Evolutionary conservation across 2,329 filamentous ascomycete genomes (phyloP).

Genomic region (Colletotrichum sp.): DNA sequence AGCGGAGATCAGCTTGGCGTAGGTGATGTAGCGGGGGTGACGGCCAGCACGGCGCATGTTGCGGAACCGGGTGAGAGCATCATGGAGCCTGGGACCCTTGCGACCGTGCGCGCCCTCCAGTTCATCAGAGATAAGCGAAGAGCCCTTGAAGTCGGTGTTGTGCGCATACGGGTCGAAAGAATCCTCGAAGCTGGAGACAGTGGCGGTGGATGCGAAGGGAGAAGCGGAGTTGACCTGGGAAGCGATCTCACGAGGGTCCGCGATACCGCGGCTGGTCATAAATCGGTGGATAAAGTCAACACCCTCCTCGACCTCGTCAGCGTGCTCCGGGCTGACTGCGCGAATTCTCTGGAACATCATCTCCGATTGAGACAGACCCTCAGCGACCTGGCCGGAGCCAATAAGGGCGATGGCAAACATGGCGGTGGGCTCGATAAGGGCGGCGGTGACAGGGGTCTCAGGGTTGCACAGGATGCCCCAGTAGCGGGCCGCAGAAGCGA

Average conservation of each 20-base stretch:
- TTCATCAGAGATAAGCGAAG: constrained; percentile 86
- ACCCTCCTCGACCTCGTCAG: constrained; percentile 87
- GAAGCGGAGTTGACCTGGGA: constrained; percentile 55
- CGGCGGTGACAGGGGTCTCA: constrained; percentile 61
- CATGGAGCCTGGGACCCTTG: constrained; percentile 75
- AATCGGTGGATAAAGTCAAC: constrained; percentile 70
- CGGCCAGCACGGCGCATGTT: constrained; percentile 93
- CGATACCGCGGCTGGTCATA: constrained; percentile 61
- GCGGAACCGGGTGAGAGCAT: constrained; percentile 82
- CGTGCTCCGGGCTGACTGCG: constrained; percentile 60
- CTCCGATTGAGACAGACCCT: constrained; percentile 79
- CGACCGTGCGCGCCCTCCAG: constrained; percentile 81
- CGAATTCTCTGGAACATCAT: constrained; percentile 88
- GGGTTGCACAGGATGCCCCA: constrained; percentile 77
- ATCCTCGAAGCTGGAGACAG: constrained; percentile 73
- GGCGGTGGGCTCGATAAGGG: constrained; percentile 84
- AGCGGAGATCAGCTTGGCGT: constrained; percentile 91
- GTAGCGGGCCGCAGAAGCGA: constrained; percentile 77
- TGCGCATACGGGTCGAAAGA: constrained; percentile 89
- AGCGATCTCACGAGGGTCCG: constrained; percentile 58
- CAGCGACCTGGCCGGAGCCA: constrained; percentile 82
- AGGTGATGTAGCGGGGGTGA: constrained; percentile 94
- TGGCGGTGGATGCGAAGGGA: constrained; percentile 58
- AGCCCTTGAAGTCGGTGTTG: constrained; percentile 92
- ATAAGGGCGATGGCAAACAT: constrained; percentile 93